These are phyloP conservation scores for Citeromyces hawaiiensis DNA, from an alignment of 1,139 yeast genomes.

Conservation along the genomic window DNA sequence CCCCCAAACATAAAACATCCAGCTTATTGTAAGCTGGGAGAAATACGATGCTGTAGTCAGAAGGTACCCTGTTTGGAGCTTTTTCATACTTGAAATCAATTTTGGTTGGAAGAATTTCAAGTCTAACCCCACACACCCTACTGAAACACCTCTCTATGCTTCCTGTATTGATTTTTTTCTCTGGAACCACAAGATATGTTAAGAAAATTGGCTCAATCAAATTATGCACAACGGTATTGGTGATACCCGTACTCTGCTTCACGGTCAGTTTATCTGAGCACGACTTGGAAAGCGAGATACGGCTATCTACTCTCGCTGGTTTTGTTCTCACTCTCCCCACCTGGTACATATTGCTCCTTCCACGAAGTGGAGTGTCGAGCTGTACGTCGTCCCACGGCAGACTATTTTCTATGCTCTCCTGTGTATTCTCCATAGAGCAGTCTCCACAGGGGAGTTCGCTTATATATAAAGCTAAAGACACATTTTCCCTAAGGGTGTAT, in stretches of 20 bases:
- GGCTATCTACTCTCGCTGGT: constrained; percentile 79
- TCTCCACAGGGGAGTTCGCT: constrained; percentile 94
- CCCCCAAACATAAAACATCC: constrained; percentile 1
- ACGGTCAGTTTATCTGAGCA: constrained; percentile 76
- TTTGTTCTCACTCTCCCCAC: constrained; percentile 72
- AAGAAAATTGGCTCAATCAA: constrained; percentile 25
- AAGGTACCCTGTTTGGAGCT: constrained; percentile 2
- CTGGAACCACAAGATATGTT: constrained; percentile 40
- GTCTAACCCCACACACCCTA: not conserved
- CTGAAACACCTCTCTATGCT: constrained; percentile 44
- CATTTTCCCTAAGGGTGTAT: constrained; percentile 19
- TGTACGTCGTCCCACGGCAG: constrained; percentile 12
- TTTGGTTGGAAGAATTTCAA: constrained; percentile 3
- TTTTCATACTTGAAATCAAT: constrained; percentile 7
- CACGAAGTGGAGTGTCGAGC: constrained; percentile 33
- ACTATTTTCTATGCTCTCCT: constrained; percentile 14
- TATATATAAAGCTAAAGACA: constrained; percentile 45
- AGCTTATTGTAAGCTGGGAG: constrained; percentile 1
- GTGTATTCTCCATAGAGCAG: constrained; percentile 44
- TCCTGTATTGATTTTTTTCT: constrained; percentile 13
- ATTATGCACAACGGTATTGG: constrained; percentile 32
- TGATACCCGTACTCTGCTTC: constrained; percentile 46
- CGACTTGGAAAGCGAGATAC: constrained; percentile 59
- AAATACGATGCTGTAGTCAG: constrained; percentile 5
- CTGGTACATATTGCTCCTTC: constrained; percentile 45